Conservation (phyloP, 1,284 basidiomycete genomes). For the Grifola frondosa region DNA sequence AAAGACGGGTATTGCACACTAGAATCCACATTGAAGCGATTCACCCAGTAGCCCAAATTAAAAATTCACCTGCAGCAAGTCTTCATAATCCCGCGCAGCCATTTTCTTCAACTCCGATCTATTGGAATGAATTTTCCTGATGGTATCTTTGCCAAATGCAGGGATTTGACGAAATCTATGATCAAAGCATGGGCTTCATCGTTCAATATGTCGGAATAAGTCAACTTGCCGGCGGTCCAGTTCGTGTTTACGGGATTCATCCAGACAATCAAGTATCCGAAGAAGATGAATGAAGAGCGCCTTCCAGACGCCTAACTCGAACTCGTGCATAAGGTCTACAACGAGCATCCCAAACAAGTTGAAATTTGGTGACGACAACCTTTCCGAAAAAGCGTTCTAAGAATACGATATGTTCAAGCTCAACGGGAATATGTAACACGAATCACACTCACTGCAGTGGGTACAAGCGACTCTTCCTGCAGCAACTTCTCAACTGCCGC, state of each 20-base stretch:
- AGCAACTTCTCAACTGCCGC: constrained; percentile 17
- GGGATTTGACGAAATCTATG: constrained; percentile 23
- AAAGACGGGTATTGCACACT: constrained; percentile 31
- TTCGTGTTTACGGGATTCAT: constrained; percentile 1
- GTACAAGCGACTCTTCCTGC: constrained; percentile 6
- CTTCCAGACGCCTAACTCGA: constrained; percentile 40
- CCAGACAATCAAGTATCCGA: constrained; percentile 28
- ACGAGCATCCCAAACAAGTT: constrained; percentile 30
- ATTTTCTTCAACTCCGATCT: constrained; percentile 29
- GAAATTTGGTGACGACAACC: constrained; percentile 9
- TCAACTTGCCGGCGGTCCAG: constrained; percentile 20
- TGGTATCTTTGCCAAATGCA: constrained; percentile 26
- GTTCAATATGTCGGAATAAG: too few species aligned
- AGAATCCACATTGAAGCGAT: background rate
- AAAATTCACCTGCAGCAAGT: constrained; percentile 26
- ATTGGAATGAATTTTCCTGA: constrained; percentile 23
- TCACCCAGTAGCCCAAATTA: too few species aligned
- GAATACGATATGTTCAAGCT: background rate
- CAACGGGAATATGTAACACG: background rate
- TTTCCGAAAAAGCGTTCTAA: constrained; percentile 12
- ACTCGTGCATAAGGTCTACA: constrained; percentile 36
- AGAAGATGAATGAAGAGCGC: constrained; percentile 34
- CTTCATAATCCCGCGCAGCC: constrained; percentile 29
- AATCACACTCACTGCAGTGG: constrained; percentile 2
- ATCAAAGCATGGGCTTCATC: too few species aligned